These are phyloP conservation scores for Blastocystis sp. DNA, from an alignment of 352 stramenopile genomes.

Conservation along the genomic window DNA sequence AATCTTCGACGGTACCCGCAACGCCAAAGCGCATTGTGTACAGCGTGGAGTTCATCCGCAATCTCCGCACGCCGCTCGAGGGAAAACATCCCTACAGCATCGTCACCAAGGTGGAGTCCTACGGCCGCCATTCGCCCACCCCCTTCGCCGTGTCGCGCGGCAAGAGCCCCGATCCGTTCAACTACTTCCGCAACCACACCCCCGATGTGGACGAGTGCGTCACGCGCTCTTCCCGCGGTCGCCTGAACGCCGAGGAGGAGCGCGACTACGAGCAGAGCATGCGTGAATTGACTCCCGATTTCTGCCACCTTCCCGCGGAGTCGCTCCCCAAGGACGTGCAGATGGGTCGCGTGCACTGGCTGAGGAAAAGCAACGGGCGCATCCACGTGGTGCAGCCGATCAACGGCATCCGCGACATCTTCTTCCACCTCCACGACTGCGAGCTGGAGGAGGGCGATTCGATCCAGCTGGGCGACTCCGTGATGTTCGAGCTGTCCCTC, in stretches of 20 bases:
- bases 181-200: slow-evolving; percentile 49
- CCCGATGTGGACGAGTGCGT: slow-evolving; percentile 28
- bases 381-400: slow-evolving; percentile 67
- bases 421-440: slow-evolving; percentile 66
- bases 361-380: slow-evolving; percentile 19
- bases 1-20: neutral
- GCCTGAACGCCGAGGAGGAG: slow-evolving; percentile 53
- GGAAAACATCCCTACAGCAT: neutral
- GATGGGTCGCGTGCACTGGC: slow-evolving; percentile 60
- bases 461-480: slow-evolving; percentile 61
- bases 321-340: slow-evolving; percentile 42
- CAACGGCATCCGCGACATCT: slow-evolving; percentile 52
- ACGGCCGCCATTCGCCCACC: neutral
- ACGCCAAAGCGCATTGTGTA: neutral
- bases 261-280: slow-evolving; percentile 58
- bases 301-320: slow-evolving; percentile 26
- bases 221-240: slow-evolving; percentile 20
- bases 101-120: slow-evolving; percentile 14
- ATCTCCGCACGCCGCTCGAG: neutral
- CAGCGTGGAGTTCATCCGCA: slow-evolving; percentile 21
- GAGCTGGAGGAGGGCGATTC: slow-evolving; percentile 47
- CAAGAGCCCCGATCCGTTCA: slow-evolving; percentile 22
- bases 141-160: neutral
- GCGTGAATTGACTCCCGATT: slow-evolving; percentile 51
- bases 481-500: slow-evolving; percentile 64